These are phyloP conservation scores for Peronospora farinosa DNA, from an alignment of 352 stramenopile genomes.

Conservation along the genomic window DNA sequence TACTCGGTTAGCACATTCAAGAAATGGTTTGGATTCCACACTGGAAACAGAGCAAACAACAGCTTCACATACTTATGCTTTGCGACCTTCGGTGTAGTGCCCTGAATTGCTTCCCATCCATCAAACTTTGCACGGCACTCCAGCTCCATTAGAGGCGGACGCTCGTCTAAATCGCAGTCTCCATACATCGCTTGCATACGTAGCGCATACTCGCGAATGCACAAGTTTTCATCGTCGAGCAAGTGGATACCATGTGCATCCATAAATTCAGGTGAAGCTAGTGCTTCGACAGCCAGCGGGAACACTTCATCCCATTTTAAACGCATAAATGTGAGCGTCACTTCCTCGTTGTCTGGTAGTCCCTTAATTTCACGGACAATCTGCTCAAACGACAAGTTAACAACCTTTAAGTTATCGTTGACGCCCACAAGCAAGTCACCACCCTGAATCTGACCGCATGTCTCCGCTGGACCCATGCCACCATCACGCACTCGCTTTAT, in stretches of 20 bases:
- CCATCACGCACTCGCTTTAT: constrained; percentile 41
- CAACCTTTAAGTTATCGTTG: constrained; percentile 45
- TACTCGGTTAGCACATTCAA: constrained; percentile 45
- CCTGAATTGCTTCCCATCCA: constrained; percentile 62
- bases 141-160: constrained; percentile 59
- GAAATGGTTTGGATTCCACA: constrained; percentile 57
- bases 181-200: constrained; percentile 71
- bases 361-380: constrained; percentile 61
- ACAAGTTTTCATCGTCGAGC: constrained; percentile 53
- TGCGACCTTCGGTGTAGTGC: constrained; percentile 32
- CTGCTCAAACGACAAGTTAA: constrained; percentile 62
- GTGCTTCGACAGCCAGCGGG: constrained; percentile 38
- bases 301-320: constrained; percentile 56
- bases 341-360: constrained; percentile 35
- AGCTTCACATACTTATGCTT: constrained; percentile 79
- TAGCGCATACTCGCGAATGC: constrained; percentile 69
- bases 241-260: constrained; percentile 41
- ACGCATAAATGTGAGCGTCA: constrained; percentile 53
- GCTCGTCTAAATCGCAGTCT: constrained; percentile 50
- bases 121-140: constrained; percentile 73
- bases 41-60: constrained; percentile 61
- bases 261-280: constrained; percentile 46
- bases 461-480: constrained; percentile 53
- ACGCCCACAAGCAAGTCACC: constrained; percentile 71
- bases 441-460: constrained; percentile 44